Base-by-base conservation (phyloP, 441 rosid species). In the Capsella rubella region DNA sequence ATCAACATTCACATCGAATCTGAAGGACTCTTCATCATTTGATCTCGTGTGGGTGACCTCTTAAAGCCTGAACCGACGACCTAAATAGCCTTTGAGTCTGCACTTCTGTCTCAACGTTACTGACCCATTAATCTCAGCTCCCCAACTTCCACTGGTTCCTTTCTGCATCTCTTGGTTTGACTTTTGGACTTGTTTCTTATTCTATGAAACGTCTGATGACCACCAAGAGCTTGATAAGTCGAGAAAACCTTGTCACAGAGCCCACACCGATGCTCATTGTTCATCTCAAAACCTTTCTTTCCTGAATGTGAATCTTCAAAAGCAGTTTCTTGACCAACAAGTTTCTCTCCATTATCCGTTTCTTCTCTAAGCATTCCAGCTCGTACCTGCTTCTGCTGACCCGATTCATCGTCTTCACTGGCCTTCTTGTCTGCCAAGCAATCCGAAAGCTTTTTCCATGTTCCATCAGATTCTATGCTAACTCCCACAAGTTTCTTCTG, bases 181-280 rank as follows among this genome's bases (percentile, higher is more conserved):
- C 50, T n/a, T 45, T 45, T 45, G 4, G 50, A n/a, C 16, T 45
- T 45, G 50, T 45, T 43, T 43, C 49, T 43, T n/a, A 14, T 43
- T 43, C 49, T 43, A n/a, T 43, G 49, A 14, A 43, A 43, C 3
- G 49, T 43, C 49, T 43, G 49, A 43, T 43, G 49, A 43, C 49
- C 49, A 43, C 49, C 49, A 43, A 43, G 49, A 43, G 49, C n/a
- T 43, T 43, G 49, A 43, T 43, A 43, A 14, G 49, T 14, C 49
- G 18, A 14, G 49, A 43, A 43, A 43, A 43, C 49, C 49, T 43
- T 43, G 18, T 43, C 16, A 43, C 49, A 43, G 3, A 43, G 49
- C 49, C 49, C 18, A 43, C 49, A 43, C 49, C 49, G 16, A 43
- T 43, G 49, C 49, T 43, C 49, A 4, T 13, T 14, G 7, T 43